phyloP scores from a whole-genome alignment of 2,329 filamentous ascomycete species.

The Escovopsis sp. region DNA sequence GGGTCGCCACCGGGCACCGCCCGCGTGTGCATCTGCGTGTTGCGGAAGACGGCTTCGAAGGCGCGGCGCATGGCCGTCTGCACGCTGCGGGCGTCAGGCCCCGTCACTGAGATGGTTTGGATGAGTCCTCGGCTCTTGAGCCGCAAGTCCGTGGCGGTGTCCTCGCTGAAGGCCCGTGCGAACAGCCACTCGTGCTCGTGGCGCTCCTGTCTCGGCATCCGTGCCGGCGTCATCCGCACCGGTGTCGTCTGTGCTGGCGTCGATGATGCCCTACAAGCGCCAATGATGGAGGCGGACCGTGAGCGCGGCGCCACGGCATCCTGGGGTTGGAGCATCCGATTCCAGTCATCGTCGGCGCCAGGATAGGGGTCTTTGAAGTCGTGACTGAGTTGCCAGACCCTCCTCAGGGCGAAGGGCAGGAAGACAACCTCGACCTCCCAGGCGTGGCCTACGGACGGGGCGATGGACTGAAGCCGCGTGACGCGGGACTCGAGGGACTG shows the following conservation, averaged over 20 bases:
- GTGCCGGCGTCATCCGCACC: too few relatives aligned
- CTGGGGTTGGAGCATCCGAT: slow-evolving; percentile 33
- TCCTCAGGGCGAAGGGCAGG: slow-evolving; percentile 49
- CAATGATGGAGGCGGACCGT: slow-evolving; percentile 30
- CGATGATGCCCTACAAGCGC: too few relatives aligned
- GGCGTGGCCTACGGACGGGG: slow-evolving; percentile 46
- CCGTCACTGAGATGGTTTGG: slow-evolving; percentile 43
- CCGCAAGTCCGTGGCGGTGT: slow-evolving; percentile 50
- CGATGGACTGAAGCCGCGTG: slow-evolving; percentile 39
- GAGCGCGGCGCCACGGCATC: slow-evolving; percentile 29
- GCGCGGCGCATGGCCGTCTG: slow-evolving; percentile 45
- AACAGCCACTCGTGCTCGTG: slow-evolving; percentile 46
- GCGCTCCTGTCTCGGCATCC: slow-evolving; percentile 22
- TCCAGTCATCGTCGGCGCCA: slow-evolving; percentile 34
- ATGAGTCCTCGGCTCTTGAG: slow-evolving; percentile 61
- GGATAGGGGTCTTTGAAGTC: slow-evolving; percentile 29
- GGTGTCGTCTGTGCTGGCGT: too few relatives aligned
- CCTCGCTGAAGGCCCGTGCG: slow-evolving; percentile 50
- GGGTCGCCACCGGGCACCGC: slow-evolving; percentile 12
- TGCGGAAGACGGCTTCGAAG: slow-evolving; percentile 42
- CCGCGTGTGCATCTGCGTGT: slow-evolving; percentile 22
- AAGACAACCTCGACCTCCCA: slow-evolving; percentile 68
- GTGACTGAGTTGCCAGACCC: slow-evolving; percentile 35
- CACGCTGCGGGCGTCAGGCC: slow-evolving; percentile 52
- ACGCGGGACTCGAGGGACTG: slow-evolving; percentile 35